Evolutionary conservation across 2,329 filamentous ascomycete species (phyloP), one percentile per base, ranked within the genome.

Genomic region (Trichophyton simii): DNA sequence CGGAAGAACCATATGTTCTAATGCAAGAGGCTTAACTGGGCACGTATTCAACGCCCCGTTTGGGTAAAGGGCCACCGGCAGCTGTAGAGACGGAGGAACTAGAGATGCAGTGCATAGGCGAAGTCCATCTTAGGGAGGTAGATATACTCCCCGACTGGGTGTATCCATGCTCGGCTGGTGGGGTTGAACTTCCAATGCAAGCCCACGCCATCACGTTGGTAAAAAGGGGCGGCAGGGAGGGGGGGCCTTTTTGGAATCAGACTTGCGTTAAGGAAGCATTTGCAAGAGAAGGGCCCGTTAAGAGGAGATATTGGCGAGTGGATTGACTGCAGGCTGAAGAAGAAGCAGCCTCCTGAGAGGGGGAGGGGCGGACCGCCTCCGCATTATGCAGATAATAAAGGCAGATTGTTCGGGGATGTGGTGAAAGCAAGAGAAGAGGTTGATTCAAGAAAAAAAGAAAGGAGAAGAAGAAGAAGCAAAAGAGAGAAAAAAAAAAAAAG

Each of bases 311-410:
- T 55, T 36, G 46, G 46, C 31, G 28, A 55, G 50, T 55, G 50
- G 22, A n/a, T 31, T 54, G 20, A 54, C 22, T 13, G 28, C 31
- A 13, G 50, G 25, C 31, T 18, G 50, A 55, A 55, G 50, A 55
- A 55, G 22, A 50, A 50, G 46, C 46, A 50, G 15, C 46, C 11
- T 50, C 20, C 34, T 28, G 1, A 25, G 46, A 28, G 28, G 28
- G 15, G 50, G 50, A 55, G 31, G 50, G 50, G 25, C 25, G 50
- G 50, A 55, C 31, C 50, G 50, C 7, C 50, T 55, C 50, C 31
- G 50, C 50, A 55, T 55, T 55, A 55, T 55, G 50, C 50, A 55
- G 28, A 36, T 34, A 55, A 55, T 55, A 36, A 55, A 55, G 28
- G 50, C 34, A 36, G n/a, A 7, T 28, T 55, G 13, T 9, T n/a